These are phyloP conservation scores for Vitis hybrid DNA, from an alignment of 177 flowering plant species.

Conservation along the genomic window DNA sequence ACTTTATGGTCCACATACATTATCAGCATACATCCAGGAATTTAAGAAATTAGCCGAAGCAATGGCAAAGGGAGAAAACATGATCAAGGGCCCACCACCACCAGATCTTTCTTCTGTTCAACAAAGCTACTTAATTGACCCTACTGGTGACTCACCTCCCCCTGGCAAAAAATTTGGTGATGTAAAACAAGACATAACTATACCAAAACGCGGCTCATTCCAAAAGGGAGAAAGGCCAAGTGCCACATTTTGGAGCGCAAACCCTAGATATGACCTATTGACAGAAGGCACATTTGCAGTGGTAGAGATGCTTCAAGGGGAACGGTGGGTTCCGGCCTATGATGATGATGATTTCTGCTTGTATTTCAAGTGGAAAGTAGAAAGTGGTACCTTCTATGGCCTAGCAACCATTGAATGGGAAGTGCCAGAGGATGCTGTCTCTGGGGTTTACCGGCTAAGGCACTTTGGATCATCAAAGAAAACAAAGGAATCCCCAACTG, in stretches of 20 bases:
- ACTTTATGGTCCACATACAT: slow-evolving; percentile 59
- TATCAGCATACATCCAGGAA: slow-evolving; percentile 65
- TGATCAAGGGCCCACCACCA: slow-evolving; percentile 27
- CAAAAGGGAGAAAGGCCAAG: slow-evolving; percentile 35
- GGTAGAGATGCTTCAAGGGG: slow-evolving; percentile 44
- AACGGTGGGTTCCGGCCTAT: slow-evolving; percentile 43
- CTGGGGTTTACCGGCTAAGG: slow-evolving; percentile 55
- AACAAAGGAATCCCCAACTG: slow-evolving; percentile 19
- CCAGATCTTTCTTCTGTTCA: slow-evolving; percentile 52
- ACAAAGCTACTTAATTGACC: slow-evolving; percentile 26
- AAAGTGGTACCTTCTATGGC: slow-evolving; percentile 23
- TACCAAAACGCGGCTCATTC: slow-evolving; percentile 37
- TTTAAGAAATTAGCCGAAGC: slow-evolving; percentile 52
- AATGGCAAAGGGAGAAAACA: slow-evolving; percentile 46
- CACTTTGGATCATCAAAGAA: slow-evolving; percentile 55
- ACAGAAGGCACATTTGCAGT: slow-evolving; percentile 67
- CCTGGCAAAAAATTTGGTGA: slow-evolving; percentile 52
- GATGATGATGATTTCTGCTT: slow-evolving; percentile 61
- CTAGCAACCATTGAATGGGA: slow-evolving; percentile 61
- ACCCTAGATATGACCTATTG: slow-evolving; percentile 55
- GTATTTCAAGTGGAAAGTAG: slow-evolving; percentile 43
- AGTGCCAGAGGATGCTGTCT: slow-evolving; percentile 38
- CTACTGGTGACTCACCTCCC: slow-evolving; percentile 45
- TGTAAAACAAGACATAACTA: slow-evolving; percentile 34
- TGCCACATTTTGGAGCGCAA: slow-evolving; percentile 60